These are phyloP conservation scores for Diaporthe sp. DNA, from an alignment of 2,329 filamentous ascomycete genomes.

Conservation along the genomic window DNA sequence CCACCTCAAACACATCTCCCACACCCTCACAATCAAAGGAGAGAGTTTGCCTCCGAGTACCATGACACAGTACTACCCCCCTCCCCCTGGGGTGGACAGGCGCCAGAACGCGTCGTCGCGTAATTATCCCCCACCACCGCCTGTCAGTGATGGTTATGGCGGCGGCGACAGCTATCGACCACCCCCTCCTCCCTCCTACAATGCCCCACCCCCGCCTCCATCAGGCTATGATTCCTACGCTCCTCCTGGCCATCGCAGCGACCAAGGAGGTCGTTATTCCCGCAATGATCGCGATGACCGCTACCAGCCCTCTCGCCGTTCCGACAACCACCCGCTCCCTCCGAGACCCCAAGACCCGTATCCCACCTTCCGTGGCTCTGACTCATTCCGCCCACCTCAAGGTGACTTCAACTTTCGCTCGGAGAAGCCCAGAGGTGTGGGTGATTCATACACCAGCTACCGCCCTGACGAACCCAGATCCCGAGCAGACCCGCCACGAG, in stretches of 20 bases:
- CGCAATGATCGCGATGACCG: slow-evolving; percentile 37
- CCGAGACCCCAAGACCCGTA: slow-evolving; percentile 31
- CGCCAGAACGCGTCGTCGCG: slow-evolving; percentile 36
- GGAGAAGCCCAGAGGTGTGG: slow-evolving; percentile 64
- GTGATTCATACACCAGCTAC: slow-evolving; percentile 53
- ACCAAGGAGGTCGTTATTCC: slow-evolving; percentile 36
- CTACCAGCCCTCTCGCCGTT: slow-evolving; percentile 36
- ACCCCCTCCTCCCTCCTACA: slow-evolving; percentile 34
- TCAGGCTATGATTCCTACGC: slow-evolving; percentile 39
- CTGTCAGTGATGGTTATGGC: slow-evolving; percentile 17
- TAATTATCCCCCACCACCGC: slow-evolving; percentile 23
- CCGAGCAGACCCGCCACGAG: slow-evolving; percentile 37
- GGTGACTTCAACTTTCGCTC: slow-evolving; percentile 70
- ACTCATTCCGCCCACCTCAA: slow-evolving; percentile 53
- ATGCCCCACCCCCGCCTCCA: slow-evolving; percentile 35
- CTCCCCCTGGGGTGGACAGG: slow-evolving; percentile 39
- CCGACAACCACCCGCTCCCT: slow-evolving; percentile 25
- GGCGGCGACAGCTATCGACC: slow-evolving; percentile 34
- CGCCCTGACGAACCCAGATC: slow-evolving; percentile 45
- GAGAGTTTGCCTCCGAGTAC: not conserved
- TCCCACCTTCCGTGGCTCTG: slow-evolving; percentile 29
- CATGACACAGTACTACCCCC: slow-evolving; percentile 41
- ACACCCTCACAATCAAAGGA: not conserved
- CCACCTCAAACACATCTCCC: not conserved
- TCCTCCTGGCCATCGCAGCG: slow-evolving; percentile 24